phyloP scores from a whole-genome alignment of 371 early-diverging fungal species.

The Furculomyces boomerangus region DNA sequence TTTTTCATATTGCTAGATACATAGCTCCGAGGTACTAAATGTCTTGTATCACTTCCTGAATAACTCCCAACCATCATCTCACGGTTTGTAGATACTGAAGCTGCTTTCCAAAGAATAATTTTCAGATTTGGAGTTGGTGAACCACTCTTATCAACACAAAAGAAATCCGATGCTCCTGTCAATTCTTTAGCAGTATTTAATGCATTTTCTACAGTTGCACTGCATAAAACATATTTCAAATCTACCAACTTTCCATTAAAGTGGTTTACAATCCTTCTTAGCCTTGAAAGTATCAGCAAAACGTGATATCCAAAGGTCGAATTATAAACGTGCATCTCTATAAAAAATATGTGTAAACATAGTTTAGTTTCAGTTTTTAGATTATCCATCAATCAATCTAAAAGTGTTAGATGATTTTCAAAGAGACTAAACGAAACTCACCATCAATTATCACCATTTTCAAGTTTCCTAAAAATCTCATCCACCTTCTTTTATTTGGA shows the following conservation, averaged over 20 bases:
- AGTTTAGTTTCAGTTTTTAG: slow-evolving; percentile 2
- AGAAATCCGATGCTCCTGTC: neutral
- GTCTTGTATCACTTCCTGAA: neutral
- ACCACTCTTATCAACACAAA: neutral
- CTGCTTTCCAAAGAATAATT: neutral
- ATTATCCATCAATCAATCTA: slow-evolving; percentile 2
- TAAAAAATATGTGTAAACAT: neutral
- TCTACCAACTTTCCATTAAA: slow-evolving; percentile 19
- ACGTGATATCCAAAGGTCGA: slow-evolving; percentile 49
- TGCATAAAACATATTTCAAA: slow-evolving; percentile 43
- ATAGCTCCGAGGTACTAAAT: neutral
- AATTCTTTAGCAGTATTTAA: neutral
- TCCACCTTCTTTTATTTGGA: slow-evolving; percentile 39
- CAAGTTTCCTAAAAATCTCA: slow-evolving; percentile 27
- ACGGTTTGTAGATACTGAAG: too few species aligned
- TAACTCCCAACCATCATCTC: neutral
- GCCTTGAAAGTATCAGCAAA: slow-evolving; percentile 40
- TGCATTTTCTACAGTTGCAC: slow-evolving; percentile 43
- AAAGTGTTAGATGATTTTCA: slow-evolving; percentile 23
- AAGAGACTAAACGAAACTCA: neutral
- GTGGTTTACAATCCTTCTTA: slow-evolving; percentile 33
- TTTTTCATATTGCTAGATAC: slow-evolving; percentile 7
- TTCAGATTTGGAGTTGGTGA: neutral
- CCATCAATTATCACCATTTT: slow-evolving; percentile 47
- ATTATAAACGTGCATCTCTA: slow-evolving; percentile 51